A percentile compares a stretch with the other conserved stretches of the same genome.
phyloP scores from a whole-genome alignment of 1,139 yeast genomes.

The Geotrichum australiense region DNA sequence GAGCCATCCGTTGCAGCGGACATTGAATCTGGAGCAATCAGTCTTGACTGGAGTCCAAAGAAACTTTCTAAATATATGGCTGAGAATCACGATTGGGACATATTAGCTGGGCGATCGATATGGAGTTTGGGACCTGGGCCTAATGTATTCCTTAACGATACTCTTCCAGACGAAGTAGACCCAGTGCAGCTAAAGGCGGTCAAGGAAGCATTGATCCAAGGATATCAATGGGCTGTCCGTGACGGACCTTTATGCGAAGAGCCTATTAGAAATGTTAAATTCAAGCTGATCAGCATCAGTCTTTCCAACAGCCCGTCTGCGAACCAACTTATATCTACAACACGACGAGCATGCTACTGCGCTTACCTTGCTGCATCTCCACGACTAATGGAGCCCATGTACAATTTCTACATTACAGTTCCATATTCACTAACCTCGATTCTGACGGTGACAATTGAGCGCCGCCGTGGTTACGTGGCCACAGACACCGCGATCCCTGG shows the following conservation, averaged over 20 bases:
- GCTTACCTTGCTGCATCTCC: conserved; percentile 78
- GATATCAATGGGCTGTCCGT: conserved; percentile 74
- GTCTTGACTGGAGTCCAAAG: conserved; percentile 33
- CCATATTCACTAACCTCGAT: conserved; percentile 42
- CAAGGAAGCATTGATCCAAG: conserved; percentile 56
- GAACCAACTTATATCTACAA: conserved; percentile 77
- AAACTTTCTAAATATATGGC: conserved; percentile 50
- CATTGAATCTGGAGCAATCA: conserved; percentile 39
- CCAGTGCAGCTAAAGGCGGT: conserved; percentile 42
- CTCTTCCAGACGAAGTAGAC: conserved; percentile 65
- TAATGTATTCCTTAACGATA: conserved; percentile 69
- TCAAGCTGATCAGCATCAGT: conserved; percentile 59
- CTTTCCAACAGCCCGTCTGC: conserved; percentile 47
- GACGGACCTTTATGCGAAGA: conserved; percentile 94
- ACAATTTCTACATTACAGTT: conserved; percentile 54
- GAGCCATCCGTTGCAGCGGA: conserved; percentile 50
- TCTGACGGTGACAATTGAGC: conserved; percentile 47
- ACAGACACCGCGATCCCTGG: conserved; percentile 59
- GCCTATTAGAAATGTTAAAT: conserved; percentile 62
- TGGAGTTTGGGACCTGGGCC: conserved; percentile 75
- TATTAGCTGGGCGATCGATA: conserved; percentile 71
- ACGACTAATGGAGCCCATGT: conserved; percentile 74
- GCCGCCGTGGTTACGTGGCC: conserved; percentile 62
- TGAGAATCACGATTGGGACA: conserved; percentile 67
- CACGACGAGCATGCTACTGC: conserved; percentile 77